A percentile compares a stretch with the other conserved stretches of the same genome.
Evolutionary conservation across 2,329 filamentous ascomycete species (phyloP).

Genomic region (Phyllosticta citrichinensis): DNA sequence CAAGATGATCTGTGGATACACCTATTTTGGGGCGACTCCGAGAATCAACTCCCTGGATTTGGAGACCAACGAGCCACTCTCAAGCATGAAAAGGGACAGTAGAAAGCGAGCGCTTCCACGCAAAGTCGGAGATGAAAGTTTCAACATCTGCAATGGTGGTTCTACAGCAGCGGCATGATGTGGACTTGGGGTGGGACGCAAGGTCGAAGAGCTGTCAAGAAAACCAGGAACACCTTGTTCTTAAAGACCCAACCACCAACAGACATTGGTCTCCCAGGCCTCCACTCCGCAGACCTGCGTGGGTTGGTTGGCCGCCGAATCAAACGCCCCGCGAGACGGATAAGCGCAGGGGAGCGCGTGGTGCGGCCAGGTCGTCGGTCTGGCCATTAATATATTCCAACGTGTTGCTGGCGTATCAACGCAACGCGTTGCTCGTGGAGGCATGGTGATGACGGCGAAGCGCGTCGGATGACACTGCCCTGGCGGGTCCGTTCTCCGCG

Average conservation of each 20-base stretch:
- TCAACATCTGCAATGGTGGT: slow-evolving; percentile 4
- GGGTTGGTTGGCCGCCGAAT: background rate
- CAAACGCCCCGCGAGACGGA: background rate
- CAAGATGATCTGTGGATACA: background rate
- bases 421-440: background rate
- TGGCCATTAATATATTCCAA: background rate
- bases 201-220: background rate
- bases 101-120: background rate
- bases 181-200: slow-evolving; percentile 7
- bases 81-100: background rate
- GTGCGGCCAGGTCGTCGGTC: background rate
- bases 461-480: background rate
- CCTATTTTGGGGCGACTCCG: background rate
- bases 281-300: background rate
- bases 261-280: background rate
- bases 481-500: background rate
- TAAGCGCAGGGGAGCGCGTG: background rate
- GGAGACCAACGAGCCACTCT: background rate
- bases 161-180: slow-evolving; percentile 4
- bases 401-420: background rate
- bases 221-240: background rate
- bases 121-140: slow-evolving; percentile 9
- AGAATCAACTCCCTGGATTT: background rate
- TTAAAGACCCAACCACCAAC: background rate
- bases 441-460: background rate